Evolutionary conservation across 441 rosid genomes (phyloP), one percentile per base, ranked within the genome.

Genomic region (Biscutella laevigata): DNA sequence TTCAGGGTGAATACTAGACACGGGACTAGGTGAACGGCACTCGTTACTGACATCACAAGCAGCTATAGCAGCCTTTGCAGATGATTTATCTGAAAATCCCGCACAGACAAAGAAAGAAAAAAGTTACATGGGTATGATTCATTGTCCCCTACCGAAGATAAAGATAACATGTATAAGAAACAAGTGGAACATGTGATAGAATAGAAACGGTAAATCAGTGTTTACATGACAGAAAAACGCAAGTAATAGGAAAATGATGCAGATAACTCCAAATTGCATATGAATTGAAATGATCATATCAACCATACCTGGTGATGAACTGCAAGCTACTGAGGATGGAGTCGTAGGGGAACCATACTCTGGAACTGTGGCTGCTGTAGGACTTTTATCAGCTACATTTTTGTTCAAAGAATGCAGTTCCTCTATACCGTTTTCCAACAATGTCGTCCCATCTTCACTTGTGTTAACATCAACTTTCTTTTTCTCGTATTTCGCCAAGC

Each of bases 401-500:
- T 78, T 67, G 57, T 74, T 71, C 35, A 64, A 66, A 14, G 80
- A 75, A 60, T 69, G 74, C 33, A 57, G 52, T 49, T 73, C 71
- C 38, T 86, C 92, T 3, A 37, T 10, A 56, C 67, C 60, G 36
- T 66, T 68, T 55, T 66, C 57, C 38, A 73, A 60, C 58, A 60
- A 8, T 10, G 51, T 53, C 5, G 42, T 49, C 30, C 61, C 91
- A 79, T 71, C 80, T 65, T 75, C 78, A 35, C 21, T 68, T 53
- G 37, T 58, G 69, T 51, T 62, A 51, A 75, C 74, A 46, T 84
- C 96, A 74, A 89, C 99, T 69, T 71, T 87, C 80, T 86, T 86
- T 71, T 83, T 89, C 72, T 94, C 99, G 61, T 80, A 94, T 70
- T 94, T 87, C 1, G 97, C 97, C 69, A 94, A 75, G 46, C 99